Evolutionary conservation across 225 moss, liverwort and hornwort genomes (phyloP).

Genomic region (Polytrichum formosum): DNA sequence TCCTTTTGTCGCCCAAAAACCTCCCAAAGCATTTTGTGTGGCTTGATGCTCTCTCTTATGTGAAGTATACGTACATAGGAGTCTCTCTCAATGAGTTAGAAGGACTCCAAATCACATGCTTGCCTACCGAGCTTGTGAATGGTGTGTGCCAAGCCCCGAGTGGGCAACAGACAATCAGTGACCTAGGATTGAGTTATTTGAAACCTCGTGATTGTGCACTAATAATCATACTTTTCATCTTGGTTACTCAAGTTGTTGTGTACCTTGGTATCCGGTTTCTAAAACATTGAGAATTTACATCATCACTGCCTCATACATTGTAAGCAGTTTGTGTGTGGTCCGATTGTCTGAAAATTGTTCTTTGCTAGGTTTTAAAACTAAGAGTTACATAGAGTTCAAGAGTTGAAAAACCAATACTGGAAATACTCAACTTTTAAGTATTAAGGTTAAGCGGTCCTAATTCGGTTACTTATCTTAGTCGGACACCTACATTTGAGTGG

Average conservation of each 20-base stretch:
- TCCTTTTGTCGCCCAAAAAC: constrained; percentile 61
- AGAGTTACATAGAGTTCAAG: too few species aligned
- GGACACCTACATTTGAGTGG: too few species aligned
- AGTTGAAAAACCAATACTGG: too few species aligned
- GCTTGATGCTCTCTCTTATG: constrained; percentile 80
- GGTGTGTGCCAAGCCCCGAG: constrained; percentile 53
- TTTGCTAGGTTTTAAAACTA: too few species aligned
- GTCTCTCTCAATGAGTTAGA: constrained; percentile 81
- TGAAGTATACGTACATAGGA: constrained; percentile 83
- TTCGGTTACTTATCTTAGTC: too few species aligned
- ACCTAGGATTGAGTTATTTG: constrained; percentile 69
- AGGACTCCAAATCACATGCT: constrained; percentile 49
- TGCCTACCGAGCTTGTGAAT: constrained; percentile 37
- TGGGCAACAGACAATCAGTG: constrained; percentile 53
- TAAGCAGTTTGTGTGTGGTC: too few species aligned
- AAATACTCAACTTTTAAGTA: too few species aligned
- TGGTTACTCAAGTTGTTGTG: constrained; percentile 59
- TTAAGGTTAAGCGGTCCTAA: too few species aligned
- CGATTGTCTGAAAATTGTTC: too few species aligned
- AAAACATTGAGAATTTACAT: constrained; percentile 20
- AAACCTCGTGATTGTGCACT: constrained; percentile 57
- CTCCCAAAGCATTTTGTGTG: constrained; percentile 78
- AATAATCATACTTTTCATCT: constrained; percentile 68
- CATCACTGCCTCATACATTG: too few species aligned
- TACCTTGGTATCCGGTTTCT: constrained; percentile 85